phyloP scores from a whole-genome alignment of 2,329 filamentous ascomycete genomes.

The Alternaria sp. region DNA sequence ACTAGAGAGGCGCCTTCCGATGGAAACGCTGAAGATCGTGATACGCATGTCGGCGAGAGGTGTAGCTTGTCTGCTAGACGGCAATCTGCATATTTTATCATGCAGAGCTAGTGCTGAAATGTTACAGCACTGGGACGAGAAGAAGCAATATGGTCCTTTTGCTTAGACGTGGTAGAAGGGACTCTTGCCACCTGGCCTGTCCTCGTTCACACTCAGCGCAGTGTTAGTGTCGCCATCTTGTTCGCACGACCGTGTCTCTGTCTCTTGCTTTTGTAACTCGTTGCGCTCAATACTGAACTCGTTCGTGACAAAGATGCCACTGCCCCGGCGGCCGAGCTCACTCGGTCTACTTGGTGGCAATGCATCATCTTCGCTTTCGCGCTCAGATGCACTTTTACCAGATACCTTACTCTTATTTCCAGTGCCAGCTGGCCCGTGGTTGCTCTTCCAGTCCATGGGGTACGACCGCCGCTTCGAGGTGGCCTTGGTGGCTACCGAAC shows the following conservation, averaged over 20 bases:
- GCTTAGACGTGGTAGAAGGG: conserved; percentile 25
- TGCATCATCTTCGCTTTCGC: conserved; percentile 28
- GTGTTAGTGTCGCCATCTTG: conserved; percentile 16
- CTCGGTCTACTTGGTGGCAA: neutral
- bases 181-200: conserved; percentile 21
- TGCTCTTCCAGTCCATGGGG: conserved; percentile 22
- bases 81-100: neutral
- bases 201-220: conserved; percentile 19
- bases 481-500: conserved; percentile 7
- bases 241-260: conserved; percentile 9
- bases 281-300: conserved; percentile 30
- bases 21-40: neutral
- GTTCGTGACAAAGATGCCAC: conserved; percentile 30
- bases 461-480: conserved; percentile 23
- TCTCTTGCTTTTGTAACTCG: conserved; percentile 14
- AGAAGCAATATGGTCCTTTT: neutral
- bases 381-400: conserved; percentile 16
- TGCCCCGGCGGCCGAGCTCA: conserved; percentile 17
- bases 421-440: conserved; percentile 8
- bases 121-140: neutral
- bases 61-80: neutral
- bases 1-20: neutral
- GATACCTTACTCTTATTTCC: conserved; percentile 17
- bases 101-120: neutral
- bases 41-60: neutral